Conservation (phyloP, 179 eudicot genomes). For the Drosera spatulata region DNA sequence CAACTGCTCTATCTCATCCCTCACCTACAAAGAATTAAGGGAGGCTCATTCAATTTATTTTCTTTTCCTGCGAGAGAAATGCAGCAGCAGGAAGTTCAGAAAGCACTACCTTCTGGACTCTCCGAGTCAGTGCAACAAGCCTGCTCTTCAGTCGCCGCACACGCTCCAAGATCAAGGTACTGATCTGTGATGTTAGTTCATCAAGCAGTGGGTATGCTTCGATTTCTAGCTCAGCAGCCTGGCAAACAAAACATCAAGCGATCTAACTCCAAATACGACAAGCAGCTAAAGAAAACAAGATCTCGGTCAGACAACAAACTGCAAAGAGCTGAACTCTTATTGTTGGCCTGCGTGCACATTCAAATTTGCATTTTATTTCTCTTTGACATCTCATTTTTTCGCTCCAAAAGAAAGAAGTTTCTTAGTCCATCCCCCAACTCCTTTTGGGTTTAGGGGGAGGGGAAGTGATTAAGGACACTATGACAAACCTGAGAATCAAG, state of each 20-base stretch:
- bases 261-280: no score
- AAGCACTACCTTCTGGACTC: slow-evolving; percentile 79
- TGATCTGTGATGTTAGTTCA: slow-evolving; percentile 16
- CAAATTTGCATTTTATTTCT: no score
- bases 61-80: no score
- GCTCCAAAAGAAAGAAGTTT: no score
- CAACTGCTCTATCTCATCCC: slow-evolving; percentile 97
- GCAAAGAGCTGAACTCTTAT: no score
- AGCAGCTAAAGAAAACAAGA: no score
- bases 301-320: no score
- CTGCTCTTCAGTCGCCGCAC: slow-evolving; percentile 90
- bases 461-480: not conserved
- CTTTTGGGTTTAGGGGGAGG: not conserved
- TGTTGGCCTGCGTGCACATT: no score
- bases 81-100: not conserved
- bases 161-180: slow-evolving; percentile 81
- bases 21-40: slow-evolving; percentile 37
- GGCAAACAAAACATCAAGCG: slow-evolving; percentile 5
- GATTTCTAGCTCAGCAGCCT: slow-evolving; percentile 91
- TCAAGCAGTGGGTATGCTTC: slow-evolving; percentile 97
- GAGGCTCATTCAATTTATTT: no score
- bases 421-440: not conserved
- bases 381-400: no score
- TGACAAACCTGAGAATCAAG: slow-evolving; percentile 83
- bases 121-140: slow-evolving; percentile 82